These are phyloP conservation scores for Podila epigama DNA, from an alignment of 192 early-diverging fungal species.

Conservation along the genomic window DNA sequence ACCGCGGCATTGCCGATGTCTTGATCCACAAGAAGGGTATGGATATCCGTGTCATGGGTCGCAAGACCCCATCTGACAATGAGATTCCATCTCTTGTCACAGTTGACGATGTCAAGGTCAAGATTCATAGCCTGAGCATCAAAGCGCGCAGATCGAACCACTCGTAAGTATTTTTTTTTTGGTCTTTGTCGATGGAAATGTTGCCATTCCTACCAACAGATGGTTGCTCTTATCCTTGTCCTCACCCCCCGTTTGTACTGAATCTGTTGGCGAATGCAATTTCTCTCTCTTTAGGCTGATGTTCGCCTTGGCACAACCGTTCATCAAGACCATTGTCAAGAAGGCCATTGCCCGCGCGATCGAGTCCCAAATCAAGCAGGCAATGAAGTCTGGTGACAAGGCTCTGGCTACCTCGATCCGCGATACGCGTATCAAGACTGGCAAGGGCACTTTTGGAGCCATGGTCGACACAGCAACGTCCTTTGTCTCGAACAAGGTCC, in stretches of 20 bases:
- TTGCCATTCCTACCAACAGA: too few relatives aligned
- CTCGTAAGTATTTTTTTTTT: constrained; percentile 17
- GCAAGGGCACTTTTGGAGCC: constrained; percentile 40
- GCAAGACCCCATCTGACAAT: constrained; percentile 18
- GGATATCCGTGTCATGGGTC: constrained; percentile 17
- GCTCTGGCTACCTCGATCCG: constrained; percentile 27
- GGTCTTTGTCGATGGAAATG: too few relatives aligned
- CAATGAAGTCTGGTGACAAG: constrained; percentile 39
- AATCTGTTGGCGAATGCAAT: too few relatives aligned
- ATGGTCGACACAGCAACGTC: constrained; percentile 22
- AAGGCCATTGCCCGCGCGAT: constrained; percentile 46
- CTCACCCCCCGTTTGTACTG: neutral
- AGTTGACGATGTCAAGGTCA: constrained; percentile 28
- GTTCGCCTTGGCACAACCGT: constrained; percentile 39
- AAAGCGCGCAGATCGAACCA: constrained; percentile 41
- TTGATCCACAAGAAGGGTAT: constrained; percentile 32
- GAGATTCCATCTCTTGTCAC: constrained; percentile 31
- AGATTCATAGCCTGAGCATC: constrained; percentile 34
- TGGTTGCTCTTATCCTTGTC: neutral
- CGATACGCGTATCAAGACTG: constrained; percentile 36
- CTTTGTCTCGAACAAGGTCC: constrained; percentile 20
- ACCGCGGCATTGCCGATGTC: constrained; percentile 48
- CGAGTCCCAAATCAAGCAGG: constrained; percentile 39
- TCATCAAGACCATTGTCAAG: constrained; percentile 45
- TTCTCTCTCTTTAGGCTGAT: constrained; percentile 5